Evolutionary conservation across 1,139 yeast species (phyloP).

Genomic region (Kurtzmaniella quercitrusa): DNA sequence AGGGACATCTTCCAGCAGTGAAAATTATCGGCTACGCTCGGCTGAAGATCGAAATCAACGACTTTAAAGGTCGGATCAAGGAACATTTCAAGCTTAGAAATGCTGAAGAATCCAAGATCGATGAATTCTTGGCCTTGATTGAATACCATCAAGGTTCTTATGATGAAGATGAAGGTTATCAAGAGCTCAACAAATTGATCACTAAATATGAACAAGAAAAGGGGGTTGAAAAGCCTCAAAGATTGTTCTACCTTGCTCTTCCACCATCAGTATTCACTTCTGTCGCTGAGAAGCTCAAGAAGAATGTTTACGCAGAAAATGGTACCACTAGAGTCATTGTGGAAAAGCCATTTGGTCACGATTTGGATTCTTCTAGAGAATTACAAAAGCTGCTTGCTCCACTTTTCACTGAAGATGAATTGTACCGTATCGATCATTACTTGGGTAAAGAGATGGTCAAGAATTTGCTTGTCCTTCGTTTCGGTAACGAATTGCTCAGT

Average conservation of each 20-base stretch:
- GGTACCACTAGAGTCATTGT: slow-evolving; percentile 82
- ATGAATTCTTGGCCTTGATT: slow-evolving; percentile 61
- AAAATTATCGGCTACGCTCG: slow-evolving; percentile 92
- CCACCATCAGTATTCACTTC: slow-evolving; percentile 89
- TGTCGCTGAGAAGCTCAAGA: slow-evolving; percentile 73
- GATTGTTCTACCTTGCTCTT: slow-evolving; percentile 87
- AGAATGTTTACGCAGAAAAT: slow-evolving; percentile 58
- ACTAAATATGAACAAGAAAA: slow-evolving; percentile 53
- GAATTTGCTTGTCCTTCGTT: slow-evolving; percentile 81
- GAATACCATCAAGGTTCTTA: slow-evolving; percentile 76
- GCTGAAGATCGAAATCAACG: slow-evolving; percentile 63
- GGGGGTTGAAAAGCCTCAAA: slow-evolving; percentile 50
- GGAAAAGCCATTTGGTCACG: slow-evolving; percentile 98
- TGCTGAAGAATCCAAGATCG: slow-evolving; percentile 48
- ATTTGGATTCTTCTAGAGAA: slow-evolving; percentile 70
- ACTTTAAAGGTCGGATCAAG: slow-evolving; percentile 62
- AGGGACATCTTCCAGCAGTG: slow-evolving; percentile 72
- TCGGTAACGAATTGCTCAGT: slow-evolving; percentile 80
- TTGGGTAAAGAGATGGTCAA: slow-evolving; percentile 98
- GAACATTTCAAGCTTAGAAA: slow-evolving; percentile 58
- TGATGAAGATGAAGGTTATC: slow-evolving; percentile 73
- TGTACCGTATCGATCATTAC: slow-evolving; percentile 94
- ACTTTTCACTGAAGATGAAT: slow-evolving; percentile 83
- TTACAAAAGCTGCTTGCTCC: slow-evolving; percentile 79
- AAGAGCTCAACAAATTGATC: slow-evolving; percentile 50